Evolutionary conservation across 2,329 filamentous ascomycete genomes (phyloP).

Genomic region (Penicillium psychrosexuale): DNA sequence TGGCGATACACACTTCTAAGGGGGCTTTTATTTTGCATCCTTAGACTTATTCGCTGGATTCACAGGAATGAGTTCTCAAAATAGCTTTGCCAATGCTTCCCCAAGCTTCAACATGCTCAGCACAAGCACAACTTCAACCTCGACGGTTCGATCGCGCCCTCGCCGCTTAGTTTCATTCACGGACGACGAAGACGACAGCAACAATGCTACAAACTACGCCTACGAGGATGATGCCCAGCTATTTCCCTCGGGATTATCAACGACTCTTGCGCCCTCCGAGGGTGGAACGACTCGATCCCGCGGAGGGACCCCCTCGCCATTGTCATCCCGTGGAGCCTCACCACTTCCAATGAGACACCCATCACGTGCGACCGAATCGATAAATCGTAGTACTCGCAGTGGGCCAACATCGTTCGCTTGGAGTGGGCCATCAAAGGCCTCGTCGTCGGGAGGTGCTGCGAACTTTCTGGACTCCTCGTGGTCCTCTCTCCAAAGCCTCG

Average conservation of each 20-base stretch:
- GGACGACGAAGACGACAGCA: constrained; percentile 36
- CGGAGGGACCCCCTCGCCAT: constrained; percentile 41
- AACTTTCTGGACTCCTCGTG: constrained; percentile 47
- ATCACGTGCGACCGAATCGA: constrained; percentile 31
- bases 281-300: constrained; percentile 34
- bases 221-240: constrained; percentile 26
- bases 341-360: constrained; percentile 40
- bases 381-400: constrained; percentile 21
- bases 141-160: constrained; percentile 45
- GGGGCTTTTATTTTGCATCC: constrained; percentile 24
- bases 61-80: constrained; percentile 44
- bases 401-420: constrained; percentile 25
- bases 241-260: constrained; percentile 32
- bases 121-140: constrained; percentile 35
- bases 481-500: constrained; percentile 49
- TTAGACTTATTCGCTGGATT: constrained; percentile 16
- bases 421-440: constrained; percentile 23
- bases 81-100: constrained; percentile 35
- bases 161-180: constrained; percentile 44
- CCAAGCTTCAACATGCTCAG: constrained; percentile 34
- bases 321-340: constrained; percentile 36
- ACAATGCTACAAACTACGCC: constrained; percentile 22
- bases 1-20: constrained; percentile 27
- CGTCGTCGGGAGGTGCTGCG: constrained; percentile 27
- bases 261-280: constrained; percentile 20